Evolutionary conservation across 2,329 filamentous ascomycete species (phyloP), one percentile per base, ranked within the genome.

Genomic region (Pseudodiploospora longispora): DNA sequence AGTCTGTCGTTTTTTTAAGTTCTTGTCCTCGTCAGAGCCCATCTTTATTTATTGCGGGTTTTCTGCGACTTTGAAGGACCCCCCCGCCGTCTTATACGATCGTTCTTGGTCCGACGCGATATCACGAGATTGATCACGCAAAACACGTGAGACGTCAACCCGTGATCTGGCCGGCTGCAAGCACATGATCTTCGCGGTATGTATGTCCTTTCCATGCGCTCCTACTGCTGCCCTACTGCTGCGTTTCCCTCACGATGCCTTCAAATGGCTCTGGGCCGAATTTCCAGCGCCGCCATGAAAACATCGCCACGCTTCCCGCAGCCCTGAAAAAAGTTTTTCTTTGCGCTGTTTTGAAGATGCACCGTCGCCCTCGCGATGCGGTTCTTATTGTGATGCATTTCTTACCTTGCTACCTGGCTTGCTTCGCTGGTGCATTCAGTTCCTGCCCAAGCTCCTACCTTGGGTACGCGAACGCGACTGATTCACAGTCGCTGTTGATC

Each of bases 111-210:
- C 51, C 57, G 50, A 55, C 66, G 65, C 67, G 66, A 69, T 67
- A 70, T 70, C 67, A 70, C 68, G 67, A 70, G 67, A 65, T 69
- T 62, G 59, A 63, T 64, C 64, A 63, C 64, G 59, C 61, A 62
- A 61, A 66, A 65, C 66, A 69, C 66, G 66, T 69, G 66, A 68
- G 63, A 56, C 53, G 53, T 53, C 50, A 61, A 65, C 66, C 67
- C 66, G 66, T 69, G 66, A 69, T 70, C 63, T 65, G 59, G 54
- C 49, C 50, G 50, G 53, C 52, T 51, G 50, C 54, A 56, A 60
- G 64, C 66, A 69, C 66, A 69, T 69, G 66, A 69, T 69, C 66
- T 61, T 56, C 57, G 52, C 65, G 66, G 67, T 69, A 68, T 65
- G 66, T 66, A 56, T 55, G 53, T 53, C 52, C 48, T 48, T 49